Evolutionary conservation across 2,329 filamentous ascomycete species (phyloP), one percentile per base, ranked within the genome.

Genomic region (Xylariales sp.): DNA sequence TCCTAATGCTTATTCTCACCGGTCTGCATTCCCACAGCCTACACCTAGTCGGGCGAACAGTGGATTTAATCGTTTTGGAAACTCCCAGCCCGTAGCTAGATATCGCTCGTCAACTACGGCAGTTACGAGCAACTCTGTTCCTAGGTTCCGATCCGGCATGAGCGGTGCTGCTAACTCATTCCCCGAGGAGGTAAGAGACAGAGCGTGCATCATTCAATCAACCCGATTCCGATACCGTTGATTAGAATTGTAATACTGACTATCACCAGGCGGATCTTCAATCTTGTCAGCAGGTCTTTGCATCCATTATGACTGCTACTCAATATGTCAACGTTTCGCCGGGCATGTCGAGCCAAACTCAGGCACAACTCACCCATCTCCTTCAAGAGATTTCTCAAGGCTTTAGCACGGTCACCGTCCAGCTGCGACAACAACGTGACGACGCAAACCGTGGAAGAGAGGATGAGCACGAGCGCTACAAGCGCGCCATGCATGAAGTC

Each of bases 301-400:
- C 58, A 9, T 10, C 41, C 5, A 67, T 77, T 34, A 66, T 72
- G 53, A 72, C 68, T 32, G 70, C 63, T 5, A 66, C 49, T 28
- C 73, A 72, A 49, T 77, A 70, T 39, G 59, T 76, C 32, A 65
- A 66, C 16, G 59, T 73, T 10, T 65, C 71, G 1, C 70, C 72
- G 0, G 73, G 73, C n/a, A 60, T 75, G 36, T 54, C 70, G 2
- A 43, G 43, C 1, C 61, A 69, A 0, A 55, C 64, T 6, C 67
- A 71, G 10, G 32, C 58, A 0, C 69, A 69, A n/a, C 70, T 76
- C n/a, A 61, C 59, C 2, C 52, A 56, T 3, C 58, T 75, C 23
- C 28, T 73, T 1, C 68, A 69, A 8, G 73, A 75, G 41, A 71
- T 75, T 10, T 66, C 68, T 3, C 74, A 75, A 30, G 55, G 72